These are phyloP conservation scores for Leersia perrieri DNA, from an alignment of 176 grass and related monocot species.

Conservation along the genomic window DNA sequence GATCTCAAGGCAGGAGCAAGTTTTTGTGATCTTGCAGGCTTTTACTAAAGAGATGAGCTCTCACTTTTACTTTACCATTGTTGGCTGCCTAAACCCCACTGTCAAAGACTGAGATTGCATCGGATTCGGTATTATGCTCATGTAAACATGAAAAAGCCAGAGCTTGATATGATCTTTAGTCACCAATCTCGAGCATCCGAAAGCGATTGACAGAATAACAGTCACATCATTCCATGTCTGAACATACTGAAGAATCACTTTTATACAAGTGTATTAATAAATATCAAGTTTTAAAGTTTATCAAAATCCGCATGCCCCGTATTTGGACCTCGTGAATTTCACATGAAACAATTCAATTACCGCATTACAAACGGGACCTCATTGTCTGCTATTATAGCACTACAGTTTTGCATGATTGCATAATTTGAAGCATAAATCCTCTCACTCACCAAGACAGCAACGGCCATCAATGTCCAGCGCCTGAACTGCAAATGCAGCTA, in stretches of 20 bases:
- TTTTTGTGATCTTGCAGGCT: background rate
- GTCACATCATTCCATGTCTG: background rate
- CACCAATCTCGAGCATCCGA: background rate
- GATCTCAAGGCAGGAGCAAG: background rate
- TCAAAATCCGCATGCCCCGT: too few species aligned
- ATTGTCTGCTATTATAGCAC: background rate
- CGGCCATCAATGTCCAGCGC: background rate
- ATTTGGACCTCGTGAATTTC: background rate
- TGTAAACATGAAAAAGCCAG: background rate
- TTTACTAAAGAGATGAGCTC: background rate
- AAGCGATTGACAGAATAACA: background rate
- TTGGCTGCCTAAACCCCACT: background rate
- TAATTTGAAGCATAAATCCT: background rate
- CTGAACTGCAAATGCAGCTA: constrained; percentile 4
- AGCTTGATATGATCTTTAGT: background rate
- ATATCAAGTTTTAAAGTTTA: background rate
- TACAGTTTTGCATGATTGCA: background rate
- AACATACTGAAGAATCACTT: background rate
- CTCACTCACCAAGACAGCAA: background rate
- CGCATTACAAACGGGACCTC: background rate
- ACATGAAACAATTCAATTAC: background rate
- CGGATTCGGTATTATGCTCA: background rate
- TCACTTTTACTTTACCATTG: background rate
- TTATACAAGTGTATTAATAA: background rate
- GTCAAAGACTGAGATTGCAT: background rate